These are phyloP conservation scores for Tolypocladium paradoxum DNA, from an alignment of 2,329 filamentous ascomycete genomes.

Conservation along the genomic window DNA sequence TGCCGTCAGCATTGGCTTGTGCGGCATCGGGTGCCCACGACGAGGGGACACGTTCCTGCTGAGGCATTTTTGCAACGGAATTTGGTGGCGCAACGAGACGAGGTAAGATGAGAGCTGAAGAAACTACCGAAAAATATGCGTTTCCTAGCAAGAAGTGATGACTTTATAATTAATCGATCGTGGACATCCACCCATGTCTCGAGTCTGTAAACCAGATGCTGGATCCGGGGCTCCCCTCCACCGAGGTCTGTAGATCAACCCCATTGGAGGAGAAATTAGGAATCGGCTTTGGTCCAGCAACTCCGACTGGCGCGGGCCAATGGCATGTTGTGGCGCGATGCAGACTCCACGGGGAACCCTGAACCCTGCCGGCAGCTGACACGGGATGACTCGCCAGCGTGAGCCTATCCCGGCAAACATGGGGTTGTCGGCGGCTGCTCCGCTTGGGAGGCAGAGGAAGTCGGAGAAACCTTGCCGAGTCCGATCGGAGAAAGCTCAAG, in stretches of 20 bases:
- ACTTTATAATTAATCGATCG: not conserved
- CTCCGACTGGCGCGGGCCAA: not conserved
- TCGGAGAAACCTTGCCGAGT: constrained; percentile 2
- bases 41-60: constrained; percentile 16
- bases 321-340: not conserved
- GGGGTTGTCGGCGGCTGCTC: not conserved
- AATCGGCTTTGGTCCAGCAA: not conserved
- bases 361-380: not conserved
- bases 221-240: not conserved
- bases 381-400: not conserved
- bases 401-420: not conserved
- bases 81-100: not conserved
- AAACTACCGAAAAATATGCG: not conserved
- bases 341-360: no score
- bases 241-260: not conserved
- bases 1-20: constrained; percentile 11
- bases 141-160: no score
- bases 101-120: no score
- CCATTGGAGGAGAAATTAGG: not conserved
- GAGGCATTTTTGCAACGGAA: constrained; percentile 10
- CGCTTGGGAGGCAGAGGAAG: not conserved
- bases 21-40: constrained; percentile 16
- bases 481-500: not conserved
- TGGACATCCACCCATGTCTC: not conserved
- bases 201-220: not conserved